Evolutionary conservation across 208 protist genomes (phyloP), one percentile per base, ranked within the genome.

Genomic region (Crithidia mellificae): DNA sequence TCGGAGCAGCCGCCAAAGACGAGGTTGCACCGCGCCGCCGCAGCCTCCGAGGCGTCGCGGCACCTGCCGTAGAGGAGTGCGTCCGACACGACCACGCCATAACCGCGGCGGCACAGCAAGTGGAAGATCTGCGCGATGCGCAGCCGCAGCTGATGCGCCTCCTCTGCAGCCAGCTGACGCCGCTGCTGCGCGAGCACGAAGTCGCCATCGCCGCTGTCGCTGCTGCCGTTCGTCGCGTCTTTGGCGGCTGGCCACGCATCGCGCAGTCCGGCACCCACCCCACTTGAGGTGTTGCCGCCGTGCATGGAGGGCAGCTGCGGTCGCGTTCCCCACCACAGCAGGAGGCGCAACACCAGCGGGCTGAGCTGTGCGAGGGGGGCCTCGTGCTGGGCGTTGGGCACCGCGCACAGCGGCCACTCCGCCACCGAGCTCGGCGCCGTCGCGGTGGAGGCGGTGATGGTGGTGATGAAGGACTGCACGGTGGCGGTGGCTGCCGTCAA

Each of bases 1-100:
- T 59, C 29, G 3, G 70, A 22, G 30, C 57, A 76, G 46, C 30
- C 24, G 20, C 39, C 36, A 47, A 76, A 76, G 5, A 63, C 47
- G 32, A 76, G 38, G 12, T 55, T 49, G 50, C 70, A 76, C n/a
- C 70, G 70, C 46, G 43, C 36, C 19, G 70, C 63, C 27, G 49
- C 47, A 8, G 50, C 25, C 30, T 64, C 49, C 6, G 70, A 76
- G 11, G 63, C 41, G 39, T 68, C 63, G 63, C 65, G 70, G 63
- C 70, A 70, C n/a, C 30, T 14, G 27, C 63, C 70, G 70, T 76
- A 70, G 4, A 76, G 27, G 14, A 76, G 63, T 38, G 70, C 70
- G 29, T 76, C 70, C 1, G 70, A 76, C 2, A 76, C 56, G 0
- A 61, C 55, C 27, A 65, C 56, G 7, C 63, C 70, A 46, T 36